Conservation (phyloP, 2,329 filamentous ascomycete genomes). For the Penicillium sp. region DNA sequence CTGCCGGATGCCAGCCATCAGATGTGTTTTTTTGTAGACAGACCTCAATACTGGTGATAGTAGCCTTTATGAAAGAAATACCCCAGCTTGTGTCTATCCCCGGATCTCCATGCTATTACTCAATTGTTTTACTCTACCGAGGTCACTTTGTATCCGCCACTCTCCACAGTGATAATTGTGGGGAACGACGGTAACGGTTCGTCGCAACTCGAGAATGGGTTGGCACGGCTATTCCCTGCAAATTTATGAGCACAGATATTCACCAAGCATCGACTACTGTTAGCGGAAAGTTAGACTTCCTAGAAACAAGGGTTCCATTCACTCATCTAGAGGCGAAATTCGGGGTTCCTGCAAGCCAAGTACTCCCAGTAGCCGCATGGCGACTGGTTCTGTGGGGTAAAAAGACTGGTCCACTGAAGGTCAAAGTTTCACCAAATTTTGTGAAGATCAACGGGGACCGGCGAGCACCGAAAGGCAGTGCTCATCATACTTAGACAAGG, state of each 20-base stretch:
- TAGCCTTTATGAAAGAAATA: neutral
- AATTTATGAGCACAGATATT: neutral
- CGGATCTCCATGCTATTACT: neutral
- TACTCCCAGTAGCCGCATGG: neutral
- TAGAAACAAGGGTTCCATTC: neutral
- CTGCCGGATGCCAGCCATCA: neutral
- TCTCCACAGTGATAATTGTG: neutral
- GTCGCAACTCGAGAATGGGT: neutral
- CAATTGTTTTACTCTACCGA: conserved; percentile 1
- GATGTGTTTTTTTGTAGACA: neutral
- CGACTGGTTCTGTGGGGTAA: neutral
- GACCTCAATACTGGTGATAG: neutral
- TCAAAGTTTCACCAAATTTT: neutral
- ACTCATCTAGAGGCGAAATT: neutral
- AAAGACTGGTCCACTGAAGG: neutral
- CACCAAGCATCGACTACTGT: neutral
- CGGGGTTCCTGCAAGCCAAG: neutral
- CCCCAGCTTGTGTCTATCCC: neutral
- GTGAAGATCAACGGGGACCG: conserved; percentile 1
- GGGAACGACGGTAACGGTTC: neutral
- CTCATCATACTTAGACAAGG: neutral
- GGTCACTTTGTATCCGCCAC: neutral
- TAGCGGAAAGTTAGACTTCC: neutral
- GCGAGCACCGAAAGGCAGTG: conserved; percentile 1
- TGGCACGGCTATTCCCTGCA: neutral